Base-by-base conservation (phyloP, 2,329 filamentous ascomycete genomes). In the Dichotomopilus funicola region DNA sequence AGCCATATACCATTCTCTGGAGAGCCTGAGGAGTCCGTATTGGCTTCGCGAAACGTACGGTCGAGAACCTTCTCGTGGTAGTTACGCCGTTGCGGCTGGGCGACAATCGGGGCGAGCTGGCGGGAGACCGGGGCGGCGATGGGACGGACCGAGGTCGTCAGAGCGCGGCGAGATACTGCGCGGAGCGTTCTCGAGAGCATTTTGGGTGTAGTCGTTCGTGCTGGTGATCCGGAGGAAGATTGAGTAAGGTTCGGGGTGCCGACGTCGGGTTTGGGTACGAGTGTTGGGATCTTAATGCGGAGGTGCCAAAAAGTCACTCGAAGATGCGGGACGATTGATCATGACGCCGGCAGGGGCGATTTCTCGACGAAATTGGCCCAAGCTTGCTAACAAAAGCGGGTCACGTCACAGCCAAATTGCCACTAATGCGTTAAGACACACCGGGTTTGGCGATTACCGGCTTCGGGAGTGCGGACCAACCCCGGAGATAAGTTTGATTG, bases 31-130 rank as follows among this genome's bases (percentile, higher is more conserved):
- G 2, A n/a, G n/a, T 7, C 5, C 34, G 27, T 2, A 10, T 6
- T n/a, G 27, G 34, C 27, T 9, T 11, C 33, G 40, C 38, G 42
- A 0, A 2, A 62, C 62, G 42, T 92, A 65, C 63, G 89, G 71
- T 95, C 89, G 62, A 95, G 79, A 62, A 88, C 77, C 70, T 79
- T 79, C 68, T 79, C 77, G 66, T 80, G 77, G 63, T 80, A 80
- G 35, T 72, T 73, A 41, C 77, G 72, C 51, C 69, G 72, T 53
- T 74, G 68, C 49, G 72, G 68, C 61, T 72, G 66, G 48, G 75
- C 64, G 41, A 67, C 67, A 34, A 70, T 68, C 55, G 71, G 73
- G 38, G 74, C 68, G 54, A 73, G 67, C 64, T 75, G 74, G 42
- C 74, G 73, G 51, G 69, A 62, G 40, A 65, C 67, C 55, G 72